These are phyloP conservation scores for Pseudopithomyces maydicus DNA, from an alignment of 2,329 filamentous ascomycete genomes.

Conservation along the genomic window DNA sequence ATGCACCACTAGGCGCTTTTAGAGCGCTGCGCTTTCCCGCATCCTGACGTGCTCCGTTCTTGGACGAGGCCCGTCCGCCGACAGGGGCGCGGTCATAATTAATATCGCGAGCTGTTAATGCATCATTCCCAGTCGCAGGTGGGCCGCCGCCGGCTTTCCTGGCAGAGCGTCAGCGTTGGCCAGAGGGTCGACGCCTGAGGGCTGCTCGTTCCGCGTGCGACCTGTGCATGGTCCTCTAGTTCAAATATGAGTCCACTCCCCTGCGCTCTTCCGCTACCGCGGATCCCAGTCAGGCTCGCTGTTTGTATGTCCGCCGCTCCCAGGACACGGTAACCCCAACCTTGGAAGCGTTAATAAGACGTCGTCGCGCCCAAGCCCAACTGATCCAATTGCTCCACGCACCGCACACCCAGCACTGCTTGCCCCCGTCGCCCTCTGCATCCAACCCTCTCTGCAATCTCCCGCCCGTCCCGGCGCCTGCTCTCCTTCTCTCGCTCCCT, in stretches of 20 bases:
- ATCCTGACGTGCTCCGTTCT: background rate
- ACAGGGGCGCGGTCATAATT: constrained; percentile 10
- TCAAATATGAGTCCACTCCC: constrained; percentile 33
- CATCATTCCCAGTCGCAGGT: constrained; percentile 9
- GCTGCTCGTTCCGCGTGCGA: constrained; percentile 18
- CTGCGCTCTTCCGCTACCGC: constrained; percentile 20
- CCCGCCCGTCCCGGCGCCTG: background rate
- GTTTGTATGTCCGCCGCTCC: constrained; percentile 18
- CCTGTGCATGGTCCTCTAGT: background rate
- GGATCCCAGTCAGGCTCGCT: constrained; percentile 23
- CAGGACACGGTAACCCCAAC: constrained; percentile 20
- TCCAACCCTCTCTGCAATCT: background rate
- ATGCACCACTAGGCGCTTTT: constrained; percentile 18
- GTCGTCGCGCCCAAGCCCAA: background rate
- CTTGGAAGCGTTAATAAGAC: constrained; percentile 26
- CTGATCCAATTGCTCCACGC: background rate
- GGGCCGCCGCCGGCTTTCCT: constrained; percentile 1
- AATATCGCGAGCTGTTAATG: constrained; percentile 18
- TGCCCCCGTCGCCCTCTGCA: background rate
- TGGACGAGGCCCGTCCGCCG: constrained; percentile 1
- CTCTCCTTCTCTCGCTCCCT: background rate
- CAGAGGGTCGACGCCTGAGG: background rate
- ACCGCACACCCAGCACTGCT: background rate
- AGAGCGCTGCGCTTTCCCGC: background rate
- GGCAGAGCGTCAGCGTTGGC: background rate